Conservation (phyloP, 1,284 basidiomycete genomes). For the Tilletia caries region DNA sequence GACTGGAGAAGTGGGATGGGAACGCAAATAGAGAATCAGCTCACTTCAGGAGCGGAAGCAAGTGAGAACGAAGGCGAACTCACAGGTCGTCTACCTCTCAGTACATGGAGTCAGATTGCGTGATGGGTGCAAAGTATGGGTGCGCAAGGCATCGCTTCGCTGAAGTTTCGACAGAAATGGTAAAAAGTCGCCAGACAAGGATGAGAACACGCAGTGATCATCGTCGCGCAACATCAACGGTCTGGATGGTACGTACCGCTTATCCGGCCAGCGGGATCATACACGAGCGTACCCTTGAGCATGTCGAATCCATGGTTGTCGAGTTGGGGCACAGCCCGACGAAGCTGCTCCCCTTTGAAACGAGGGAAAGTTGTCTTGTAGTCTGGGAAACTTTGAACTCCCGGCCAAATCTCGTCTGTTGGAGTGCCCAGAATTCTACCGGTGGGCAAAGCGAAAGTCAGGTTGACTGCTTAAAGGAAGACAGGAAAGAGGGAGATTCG, state of each 20-base stretch:
- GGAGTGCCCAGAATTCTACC: slow-evolving; percentile 71
- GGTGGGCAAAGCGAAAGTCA: too few species aligned
- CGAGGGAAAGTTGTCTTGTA: slow-evolving; percentile 96
- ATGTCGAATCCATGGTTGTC: slow-evolving; percentile 45
- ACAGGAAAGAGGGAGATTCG: slow-evolving; percentile 14
- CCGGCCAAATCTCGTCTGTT: slow-evolving; percentile 86
- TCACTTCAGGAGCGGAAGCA: too few species aligned
- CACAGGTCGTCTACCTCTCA: too few species aligned
- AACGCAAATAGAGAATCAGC: too few species aligned
- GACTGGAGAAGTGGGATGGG: too few species aligned
- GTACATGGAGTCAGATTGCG: not conserved
- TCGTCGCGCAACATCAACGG: too few species aligned
- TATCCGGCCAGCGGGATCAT: slow-evolving; percentile 89
- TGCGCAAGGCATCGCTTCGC: slow-evolving; percentile 52
- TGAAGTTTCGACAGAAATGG: slow-evolving; percentile 49
- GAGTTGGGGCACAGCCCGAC: slow-evolving; percentile 58
- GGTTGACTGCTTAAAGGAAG: too few species aligned
- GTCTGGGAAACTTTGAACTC: slow-evolving; percentile 81
- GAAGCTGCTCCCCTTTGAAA: slow-evolving; percentile 67
- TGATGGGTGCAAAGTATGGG: slow-evolving; percentile 29
- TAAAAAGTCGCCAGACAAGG: too few species aligned
- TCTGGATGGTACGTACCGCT: slow-evolving; percentile 24
- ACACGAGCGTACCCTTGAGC: slow-evolving; percentile 72
- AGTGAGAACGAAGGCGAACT: too few species aligned
- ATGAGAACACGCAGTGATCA: not conserved